Evolutionary conservation across 192 early-diverging fungal genomes (phyloP), one percentile per base, ranked within the genome.

Genomic region (Blastocladiella britannica): DNA sequence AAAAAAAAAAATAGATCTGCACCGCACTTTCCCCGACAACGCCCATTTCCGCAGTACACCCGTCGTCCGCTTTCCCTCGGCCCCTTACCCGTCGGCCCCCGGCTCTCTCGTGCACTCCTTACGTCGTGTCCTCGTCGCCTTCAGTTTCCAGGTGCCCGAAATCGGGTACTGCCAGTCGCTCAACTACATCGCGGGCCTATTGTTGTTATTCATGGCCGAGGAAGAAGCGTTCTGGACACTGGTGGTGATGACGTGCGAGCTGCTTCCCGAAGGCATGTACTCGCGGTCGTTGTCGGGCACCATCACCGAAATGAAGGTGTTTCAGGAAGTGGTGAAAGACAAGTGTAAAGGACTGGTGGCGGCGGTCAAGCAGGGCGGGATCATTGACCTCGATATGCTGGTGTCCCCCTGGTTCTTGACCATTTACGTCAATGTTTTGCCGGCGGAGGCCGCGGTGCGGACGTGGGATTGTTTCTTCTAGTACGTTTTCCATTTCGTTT

Each of bases 81-180:
- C 53, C 3, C 23, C n/a, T 5, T 22, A 52, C 57, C 29, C 57
- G 58, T n/a, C 55, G 60, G 3, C 67, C 71, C 3, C 62, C 66
- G 29, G 70, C 73, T 26, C 59, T 68, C 2, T 68, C 67, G 8
- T 79, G 23, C 61, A 65, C 51, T 81, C 85, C 0, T 62, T 89
- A 4, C 65, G 83, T 30, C 75, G 80, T 2, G 72, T 89, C 3
- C 70, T 89, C 0, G 67, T 79, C 24, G 81, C 83, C 0, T 89
- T 86, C 62, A 80, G 78, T 30, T 22, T 78, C 25, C 78, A 84
- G 62, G 81, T 78, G 53, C 78, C 82, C 54, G 58, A 76, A 23
- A 84, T 89, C 30, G 87, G 87, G 7, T 89, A 89, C 68, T 86
- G 84, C 62, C 87, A 89, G 63, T 80, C 79, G 3, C 75, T 89